A percentile compares a stretch with the other conserved stretches of the same genome.
Conservation (phyloP, 176 grass and related monocot genomes). For the Saccharum spontaneum region DNA sequence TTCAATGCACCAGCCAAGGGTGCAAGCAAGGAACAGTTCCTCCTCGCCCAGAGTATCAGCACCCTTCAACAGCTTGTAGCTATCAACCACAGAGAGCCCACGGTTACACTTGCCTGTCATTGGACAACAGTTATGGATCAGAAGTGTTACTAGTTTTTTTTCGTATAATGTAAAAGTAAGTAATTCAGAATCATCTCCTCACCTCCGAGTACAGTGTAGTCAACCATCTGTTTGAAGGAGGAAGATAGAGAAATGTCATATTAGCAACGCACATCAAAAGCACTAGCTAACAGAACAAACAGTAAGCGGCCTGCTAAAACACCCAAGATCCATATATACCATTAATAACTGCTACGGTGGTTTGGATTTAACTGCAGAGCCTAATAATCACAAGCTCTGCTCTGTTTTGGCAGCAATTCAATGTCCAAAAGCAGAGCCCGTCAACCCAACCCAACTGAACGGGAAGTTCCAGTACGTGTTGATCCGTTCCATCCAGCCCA, state of each 20-base stretch:
- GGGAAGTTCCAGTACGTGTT: not conserved
- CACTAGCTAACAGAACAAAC: not conserved
- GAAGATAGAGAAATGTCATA: conserved; percentile 2
- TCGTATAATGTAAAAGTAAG: not conserved
- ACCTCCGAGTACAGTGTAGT: conserved; percentile 81
- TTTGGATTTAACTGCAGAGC: not conserved
- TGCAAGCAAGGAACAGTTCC: conserved; percentile 70
- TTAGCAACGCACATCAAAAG: conserved; percentile 12
- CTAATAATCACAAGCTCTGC: conserved; percentile 7
- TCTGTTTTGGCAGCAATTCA: not conserved
- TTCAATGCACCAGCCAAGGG: conserved; percentile 96
- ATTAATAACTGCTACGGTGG: not conserved
- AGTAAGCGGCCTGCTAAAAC: not conserved
- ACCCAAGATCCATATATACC: not conserved
- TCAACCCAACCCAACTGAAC: not conserved
- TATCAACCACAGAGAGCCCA: conserved; percentile 84
- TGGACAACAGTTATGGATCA: conserved; percentile 4
- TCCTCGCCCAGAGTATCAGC: conserved; percentile 54
- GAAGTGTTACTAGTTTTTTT: not conserved
- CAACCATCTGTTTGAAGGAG: conserved; percentile 59
- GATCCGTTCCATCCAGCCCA: not conserved
- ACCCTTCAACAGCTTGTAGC: conserved; percentile 82
- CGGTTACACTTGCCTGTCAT: conserved; percentile 71
- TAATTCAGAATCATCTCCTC: conserved; percentile 6
- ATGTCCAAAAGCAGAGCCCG: not conserved